Evolutionary conservation across 257 asterid species (phyloP).

Genomic region (Ligustrum vulgare): DNA sequence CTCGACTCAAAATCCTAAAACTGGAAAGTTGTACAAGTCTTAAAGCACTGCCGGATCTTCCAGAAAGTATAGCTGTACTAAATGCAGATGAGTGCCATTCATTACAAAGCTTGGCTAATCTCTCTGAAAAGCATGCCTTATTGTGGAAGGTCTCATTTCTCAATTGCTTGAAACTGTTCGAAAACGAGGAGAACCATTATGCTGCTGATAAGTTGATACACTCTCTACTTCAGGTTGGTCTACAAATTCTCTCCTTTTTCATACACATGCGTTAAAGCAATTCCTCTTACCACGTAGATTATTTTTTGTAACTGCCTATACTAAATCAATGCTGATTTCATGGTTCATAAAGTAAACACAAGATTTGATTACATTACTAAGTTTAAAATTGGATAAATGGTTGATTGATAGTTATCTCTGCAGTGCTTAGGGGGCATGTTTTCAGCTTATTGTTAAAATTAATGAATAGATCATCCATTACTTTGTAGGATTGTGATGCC

Average conservation of each 20-base stretch:
- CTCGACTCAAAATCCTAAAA: constrained; percentile 6
- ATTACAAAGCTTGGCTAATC: constrained; percentile 17
- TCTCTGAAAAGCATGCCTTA: constrained; percentile 17
- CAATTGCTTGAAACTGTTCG: constrained; percentile 5
- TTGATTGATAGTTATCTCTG: neutral
- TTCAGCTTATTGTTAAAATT: neutral
- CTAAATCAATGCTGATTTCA: neutral
- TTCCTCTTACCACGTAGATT: neutral
- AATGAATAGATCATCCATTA: neutral
- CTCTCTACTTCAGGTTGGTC: constrained; percentile 19
- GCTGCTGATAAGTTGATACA: constrained; percentile 19
- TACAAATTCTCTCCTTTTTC: neutral
- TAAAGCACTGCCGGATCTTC: constrained; percentile 24
- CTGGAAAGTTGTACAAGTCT: constrained; percentile 9
- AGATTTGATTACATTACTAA: neutral
- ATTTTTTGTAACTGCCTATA: neutral
- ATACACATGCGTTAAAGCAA: neutral
- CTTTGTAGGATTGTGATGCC: neutral
- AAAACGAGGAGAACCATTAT: neutral
- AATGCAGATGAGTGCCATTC: constrained; percentile 18
- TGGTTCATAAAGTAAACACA: neutral
- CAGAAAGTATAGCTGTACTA: constrained; percentile 15
- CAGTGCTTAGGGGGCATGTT: neutral
- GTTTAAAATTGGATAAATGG: too few relatives aligned
- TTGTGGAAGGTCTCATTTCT: constrained; percentile 16